Conservation (phyloP, 352 stramenopile species). For the Phytophthora melonis region DNA sequence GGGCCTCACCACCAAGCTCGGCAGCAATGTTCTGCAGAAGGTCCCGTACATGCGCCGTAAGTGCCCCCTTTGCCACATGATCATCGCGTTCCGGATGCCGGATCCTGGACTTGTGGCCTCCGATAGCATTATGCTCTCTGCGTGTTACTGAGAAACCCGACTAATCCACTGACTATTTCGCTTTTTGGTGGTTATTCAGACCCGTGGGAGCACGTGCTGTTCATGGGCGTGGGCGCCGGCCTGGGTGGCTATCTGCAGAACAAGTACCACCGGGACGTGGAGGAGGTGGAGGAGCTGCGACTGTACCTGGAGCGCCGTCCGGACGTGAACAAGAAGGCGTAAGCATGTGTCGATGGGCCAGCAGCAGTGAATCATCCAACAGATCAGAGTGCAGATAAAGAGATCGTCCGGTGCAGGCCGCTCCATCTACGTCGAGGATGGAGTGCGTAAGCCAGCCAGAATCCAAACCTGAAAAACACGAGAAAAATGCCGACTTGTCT, state of each 20-base stretch:
- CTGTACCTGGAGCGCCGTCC: conserved; percentile 74
- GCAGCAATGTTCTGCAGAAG: conserved; percentile 87
- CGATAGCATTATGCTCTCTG: background rate
- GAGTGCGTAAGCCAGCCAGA: conserved; percentile 22
- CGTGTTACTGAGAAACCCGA: too few relatives aligned
- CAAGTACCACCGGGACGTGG: conserved; percentile 78
- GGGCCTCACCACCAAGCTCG: conserved; percentile 84
- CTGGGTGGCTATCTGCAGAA: conserved; percentile 74
- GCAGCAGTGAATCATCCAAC: conserved; percentile 17
- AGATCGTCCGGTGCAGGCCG: conserved; percentile 3
- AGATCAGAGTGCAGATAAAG: conserved; percentile 21
- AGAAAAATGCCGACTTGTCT: conserved; percentile 40
- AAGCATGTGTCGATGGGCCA: conserved; percentile 8
- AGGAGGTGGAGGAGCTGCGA: conserved; percentile 81
- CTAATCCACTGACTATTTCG: background rate
- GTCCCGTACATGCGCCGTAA: conserved; percentile 86
- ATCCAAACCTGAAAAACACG: conserved; percentile 36
- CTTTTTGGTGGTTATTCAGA: conserved; percentile 45
- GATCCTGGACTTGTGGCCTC: background rate
- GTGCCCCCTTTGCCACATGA: conserved; percentile 23
- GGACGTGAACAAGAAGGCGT: conserved; percentile 64
- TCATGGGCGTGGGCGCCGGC: conserved; percentile 71
- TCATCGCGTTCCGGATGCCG: too few relatives aligned
- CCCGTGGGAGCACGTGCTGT: conserved; percentile 83
- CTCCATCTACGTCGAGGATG: conserved; percentile 19